phyloP scores from a whole-genome alignment of 108 stramenopile species.

The Heterococcus sp. region DNA sequence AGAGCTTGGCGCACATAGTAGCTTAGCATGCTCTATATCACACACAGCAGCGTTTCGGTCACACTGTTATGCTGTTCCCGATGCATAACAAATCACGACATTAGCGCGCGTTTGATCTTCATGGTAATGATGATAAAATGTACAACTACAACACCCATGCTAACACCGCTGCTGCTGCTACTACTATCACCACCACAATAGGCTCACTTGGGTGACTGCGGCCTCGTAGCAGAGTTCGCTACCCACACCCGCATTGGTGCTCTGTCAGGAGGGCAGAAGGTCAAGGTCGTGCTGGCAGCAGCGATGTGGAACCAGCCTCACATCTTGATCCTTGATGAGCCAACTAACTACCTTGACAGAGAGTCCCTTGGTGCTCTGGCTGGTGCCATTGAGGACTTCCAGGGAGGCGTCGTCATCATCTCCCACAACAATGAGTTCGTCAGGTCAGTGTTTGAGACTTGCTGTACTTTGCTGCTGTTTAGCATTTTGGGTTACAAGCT shows the following conservation, averaged over 20 bases:
- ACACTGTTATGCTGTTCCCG: no score
- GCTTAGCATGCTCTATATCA: no score
- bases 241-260: slow-evolving; percentile 94
- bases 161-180: no score
- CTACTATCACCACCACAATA: no score
- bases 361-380: slow-evolving; percentile 91
- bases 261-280: slow-evolving; percentile 93
- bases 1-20: no score
- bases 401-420: slow-evolving; percentile 96
- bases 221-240: slow-evolving; percentile 91
- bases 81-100: no score
- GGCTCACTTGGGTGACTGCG: slow-evolving; percentile 91
- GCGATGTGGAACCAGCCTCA: slow-evolving; percentile 97
- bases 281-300: slow-evolving; percentile 95
- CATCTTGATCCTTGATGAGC: slow-evolving; percentile 90
- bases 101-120: no score
- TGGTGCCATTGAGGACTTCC: slow-evolving; percentile 84
- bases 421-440: slow-evolving; percentile 93
- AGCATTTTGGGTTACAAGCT: background rate
- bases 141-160: no score
- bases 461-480: slow-evolving; percentile 51
- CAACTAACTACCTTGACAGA: slow-evolving; percentile 97
- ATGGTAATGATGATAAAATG: no score
- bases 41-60: no score
- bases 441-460: slow-evolving; percentile 64